Base-by-base conservation (phyloP, 257 asterid species). In the Capsicum pubescens region DNA sequence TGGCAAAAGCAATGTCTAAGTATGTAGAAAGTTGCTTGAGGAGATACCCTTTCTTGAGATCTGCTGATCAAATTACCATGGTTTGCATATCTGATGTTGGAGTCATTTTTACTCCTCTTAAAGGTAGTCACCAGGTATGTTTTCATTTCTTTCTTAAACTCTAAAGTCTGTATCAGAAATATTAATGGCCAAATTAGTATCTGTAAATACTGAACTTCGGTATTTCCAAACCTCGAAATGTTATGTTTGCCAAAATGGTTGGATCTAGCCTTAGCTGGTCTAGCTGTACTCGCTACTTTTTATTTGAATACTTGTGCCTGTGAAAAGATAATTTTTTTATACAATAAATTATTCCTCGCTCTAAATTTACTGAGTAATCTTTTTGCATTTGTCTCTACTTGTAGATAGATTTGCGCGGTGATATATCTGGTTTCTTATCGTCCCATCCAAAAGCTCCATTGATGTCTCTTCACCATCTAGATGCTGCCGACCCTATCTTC, bases 401-500 rank as follows among this genome's bases (percentile, higher is more conserved):
- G 26, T 50, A 92, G 97, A 89, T 93, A 70, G 99, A 95, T 88
- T 70, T 93, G 10, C 94, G 36, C 2, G 97, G 97, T 39, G 92
- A 95, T 50, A 54, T 94, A 4, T 92, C 97, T 0, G 99, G 99
- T 1, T 88, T 92, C 68, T 59, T 95, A 3, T 92, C 98, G 0
- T 84, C 95, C 2, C 97, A 93, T 57, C 97, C 97, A 0, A 89
- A 89, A 81, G 52, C 84, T 82, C 97, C 94, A 1, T 56, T 95
- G 1, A 8, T 95, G 11, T 91, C 98, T 72, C 94, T 95, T 50
- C 99, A 95, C 83, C 98, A 95, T n/a, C 82, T 94, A 2, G 98
- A 93, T 68, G 14, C 6, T 21, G 88, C 92, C 3, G 90, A 92
- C 0, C 94, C 99, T 10, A 87, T 95, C 9, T 95, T 94, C 35